phyloP scores from a whole-genome alignment of 768 basidiomycete genomes.

The Lanmaoa rubissima region DNA sequence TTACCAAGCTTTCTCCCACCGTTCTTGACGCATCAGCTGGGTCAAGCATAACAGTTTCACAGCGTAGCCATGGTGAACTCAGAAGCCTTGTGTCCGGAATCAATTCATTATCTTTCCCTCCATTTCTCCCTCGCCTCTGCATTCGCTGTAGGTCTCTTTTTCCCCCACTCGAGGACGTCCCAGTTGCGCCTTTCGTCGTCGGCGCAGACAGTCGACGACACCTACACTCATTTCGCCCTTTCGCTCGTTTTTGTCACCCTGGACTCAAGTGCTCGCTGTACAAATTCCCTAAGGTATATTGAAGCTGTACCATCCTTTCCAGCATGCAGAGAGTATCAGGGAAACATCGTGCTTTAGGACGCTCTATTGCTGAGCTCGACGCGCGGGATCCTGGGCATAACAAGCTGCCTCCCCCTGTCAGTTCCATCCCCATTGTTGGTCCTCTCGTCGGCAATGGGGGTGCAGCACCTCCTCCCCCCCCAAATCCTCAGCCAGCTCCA shows the following conservation, averaged over 20 bases:
- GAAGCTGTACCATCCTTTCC: slow-evolving; percentile 5
- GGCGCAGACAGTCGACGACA: slow-evolving; percentile 11
- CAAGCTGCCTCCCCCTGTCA: slow-evolving; percentile 30
- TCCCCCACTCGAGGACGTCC: not conserved
- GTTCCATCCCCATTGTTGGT: slow-evolving; percentile 40
- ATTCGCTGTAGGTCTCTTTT: not conserved
- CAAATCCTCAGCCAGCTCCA: slow-evolving; percentile 2
- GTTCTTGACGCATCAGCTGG: not conserved
- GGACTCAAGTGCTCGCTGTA: not conserved
- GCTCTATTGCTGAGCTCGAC: slow-evolving; percentile 21
- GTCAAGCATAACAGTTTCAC: not conserved
- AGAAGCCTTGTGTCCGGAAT: slow-evolving; percentile 9
- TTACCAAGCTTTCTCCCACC: not conserved
- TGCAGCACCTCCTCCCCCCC: slow-evolving; percentile 1
- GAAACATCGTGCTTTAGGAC: slow-evolving; percentile 12
- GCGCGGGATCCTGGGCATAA: slow-evolving; percentile 41
- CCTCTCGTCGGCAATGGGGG: slow-evolving; percentile 32
- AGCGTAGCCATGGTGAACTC: slow-evolving; percentile 25
- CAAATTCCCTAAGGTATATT: not conserved
- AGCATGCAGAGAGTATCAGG: slow-evolving; percentile 14
- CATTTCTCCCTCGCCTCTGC: slow-evolving; percentile 9
- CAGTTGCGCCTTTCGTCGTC: slow-evolving; percentile 4
- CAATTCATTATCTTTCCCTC: slow-evolving; percentile 1
- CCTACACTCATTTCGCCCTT: slow-evolving; percentile 23
- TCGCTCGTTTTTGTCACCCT: slow-evolving; percentile 17